Conservation (phyloP, 108 stramenopile species). For the Skeletonema grethae region DNA sequence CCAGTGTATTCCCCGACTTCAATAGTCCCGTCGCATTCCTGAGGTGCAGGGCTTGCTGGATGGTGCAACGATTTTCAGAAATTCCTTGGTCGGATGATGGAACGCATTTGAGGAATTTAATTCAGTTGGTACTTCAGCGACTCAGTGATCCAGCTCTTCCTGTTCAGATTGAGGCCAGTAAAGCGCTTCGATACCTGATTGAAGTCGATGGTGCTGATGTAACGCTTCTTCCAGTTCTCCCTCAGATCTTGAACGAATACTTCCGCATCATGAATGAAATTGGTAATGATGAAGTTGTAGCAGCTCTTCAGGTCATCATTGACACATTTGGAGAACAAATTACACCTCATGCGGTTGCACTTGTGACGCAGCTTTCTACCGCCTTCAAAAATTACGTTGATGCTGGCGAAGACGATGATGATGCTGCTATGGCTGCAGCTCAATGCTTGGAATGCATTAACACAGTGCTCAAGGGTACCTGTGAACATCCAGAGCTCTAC, state of each 20-base stretch:
- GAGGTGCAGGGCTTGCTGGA: conserved; percentile 94
- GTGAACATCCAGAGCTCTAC: conserved; percentile 76
- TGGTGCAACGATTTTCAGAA: conserved; percentile 88
- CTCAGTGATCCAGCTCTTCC: conserved; percentile 95
- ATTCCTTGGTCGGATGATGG: conserved; percentile 81
- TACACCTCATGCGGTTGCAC: conserved; percentile 89
- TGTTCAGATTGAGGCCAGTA: conserved; percentile 95
- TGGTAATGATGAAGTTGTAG: conserved; percentile 94
- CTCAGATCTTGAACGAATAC: conserved; percentile 93
- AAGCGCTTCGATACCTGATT: conserved; percentile 91
- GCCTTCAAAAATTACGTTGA: conserved; percentile 90
- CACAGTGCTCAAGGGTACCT: conserved; percentile 89
- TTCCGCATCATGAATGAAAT: conserved; percentile 98
- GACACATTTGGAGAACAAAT: conserved; percentile 95
- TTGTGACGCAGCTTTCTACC: conserved; percentile 87
- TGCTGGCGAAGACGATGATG: conserved; percentile 94
- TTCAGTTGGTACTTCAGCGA: conserved; percentile 75
- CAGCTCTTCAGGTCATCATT: conserved; percentile 91
- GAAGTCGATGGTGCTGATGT: conserved; percentile 89
- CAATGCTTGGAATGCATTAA: conserved; percentile 96
- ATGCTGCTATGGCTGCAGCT: conserved; percentile 95
- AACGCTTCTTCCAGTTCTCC: conserved; percentile 88
- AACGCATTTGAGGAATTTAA: conserved; percentile 65
- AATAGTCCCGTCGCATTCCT: conserved; percentile 89
- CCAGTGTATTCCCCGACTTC: conserved; percentile 95